Evolutionary conservation across 257 asterid species (phyloP), one percentile per base, ranked within the genome.

Genomic region (Coffea eugenioides): DNA sequence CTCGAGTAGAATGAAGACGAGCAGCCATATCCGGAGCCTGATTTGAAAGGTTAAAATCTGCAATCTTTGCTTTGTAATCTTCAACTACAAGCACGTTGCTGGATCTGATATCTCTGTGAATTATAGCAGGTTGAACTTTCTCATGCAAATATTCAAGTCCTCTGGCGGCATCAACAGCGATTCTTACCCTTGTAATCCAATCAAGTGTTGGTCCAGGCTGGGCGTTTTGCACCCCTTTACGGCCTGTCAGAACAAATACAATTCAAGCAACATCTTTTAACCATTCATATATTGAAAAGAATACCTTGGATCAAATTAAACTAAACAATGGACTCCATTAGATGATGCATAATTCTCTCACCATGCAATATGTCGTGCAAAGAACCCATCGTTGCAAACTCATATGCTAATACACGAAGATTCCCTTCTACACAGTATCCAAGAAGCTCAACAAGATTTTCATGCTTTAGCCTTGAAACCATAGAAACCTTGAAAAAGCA

Each of bases 11-110:
- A 87, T 95, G 99, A 85, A 95, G 98, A 48, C 99, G 97, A 65
- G 99, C 99, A 84, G 99, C 99, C 98, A 93, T 95, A 86, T 95
- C 99, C 76, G 99, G 99, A 70, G 99, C 96, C 90, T 95, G 99
- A 84, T 95, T 95, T 77, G 99, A 93, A 85, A 93, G 93, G 86
- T 95, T 95, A 82, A 95, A 95, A 77, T 95, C 99, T 59, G 97
- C 98, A 81, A 95, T 86, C 88, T 90, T 95, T 75, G 99, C 97
- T 88, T 90, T 93, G 78, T 87, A 93, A 84, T 95, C 98, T 87
- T 93, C 99, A 81, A 93, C 93, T 21, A 95, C 91, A 85, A 95
- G 99, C 76, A 95, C 93, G 83, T 95, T 95, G 92, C 99, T 95
- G 81, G 99, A 95, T 90, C 99, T 85, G 78, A 95, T 95, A 90